Percentiles rank a stretch among this genome's conserved stretches.
Evolutionary conservation across 495 filamentous ascomycete species (phyloP).

Genomic region (Aspergillus haitiensis): DNA sequence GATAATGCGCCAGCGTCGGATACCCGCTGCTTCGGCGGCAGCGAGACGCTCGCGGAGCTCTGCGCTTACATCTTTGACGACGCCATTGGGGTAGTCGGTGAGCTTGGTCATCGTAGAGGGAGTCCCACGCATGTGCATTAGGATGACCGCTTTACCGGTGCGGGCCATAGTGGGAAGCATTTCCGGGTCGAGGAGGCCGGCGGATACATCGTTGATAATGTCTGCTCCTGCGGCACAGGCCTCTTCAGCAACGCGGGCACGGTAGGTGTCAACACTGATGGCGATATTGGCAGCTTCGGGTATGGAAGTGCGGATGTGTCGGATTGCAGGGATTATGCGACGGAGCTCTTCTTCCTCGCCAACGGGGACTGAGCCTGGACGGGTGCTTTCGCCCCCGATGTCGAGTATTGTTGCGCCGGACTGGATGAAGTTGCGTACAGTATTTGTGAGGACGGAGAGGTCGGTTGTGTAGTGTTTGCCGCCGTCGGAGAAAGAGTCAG

Average conservation of each 20-base stretch:
- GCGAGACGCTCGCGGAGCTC: conserved; percentile 71
- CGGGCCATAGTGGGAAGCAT: conserved; percentile 83
- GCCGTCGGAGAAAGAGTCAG: conserved; percentile 96
- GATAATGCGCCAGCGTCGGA: conserved; percentile 90
- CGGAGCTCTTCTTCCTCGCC: conserved; percentile 68
- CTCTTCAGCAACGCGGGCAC: conserved; percentile 76
- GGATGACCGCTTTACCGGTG: conserved; percentile 75
- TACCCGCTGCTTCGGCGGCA: conserved; percentile 78
- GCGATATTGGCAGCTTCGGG: conserved; percentile 61
- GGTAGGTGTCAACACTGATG: conserved; percentile 91
- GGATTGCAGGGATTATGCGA: conserved; percentile 76
- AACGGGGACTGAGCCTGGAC: conserved; percentile 68
- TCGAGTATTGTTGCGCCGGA: conserved; percentile 82
- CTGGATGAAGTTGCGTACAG: conserved; percentile 58
- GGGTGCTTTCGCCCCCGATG: conserved; percentile 88
- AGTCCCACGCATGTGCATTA: conserved; percentile 96
- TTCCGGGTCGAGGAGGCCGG: conserved; percentile 70
- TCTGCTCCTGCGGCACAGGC: conserved; percentile 83
- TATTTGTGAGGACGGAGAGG: conserved; percentile 43
- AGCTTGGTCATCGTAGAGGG: conserved; percentile 78
- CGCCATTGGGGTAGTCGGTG: conserved; percentile 68
- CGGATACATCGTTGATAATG: conserved; percentile 94
- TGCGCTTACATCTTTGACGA: conserved; percentile 64
- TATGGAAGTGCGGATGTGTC: conserved; percentile 63
- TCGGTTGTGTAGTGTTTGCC: conserved; percentile 57